Evolutionary conservation across 1,284 basidiomycete species (phyloP).

Genomic region (Omphalotus olearius): DNA sequence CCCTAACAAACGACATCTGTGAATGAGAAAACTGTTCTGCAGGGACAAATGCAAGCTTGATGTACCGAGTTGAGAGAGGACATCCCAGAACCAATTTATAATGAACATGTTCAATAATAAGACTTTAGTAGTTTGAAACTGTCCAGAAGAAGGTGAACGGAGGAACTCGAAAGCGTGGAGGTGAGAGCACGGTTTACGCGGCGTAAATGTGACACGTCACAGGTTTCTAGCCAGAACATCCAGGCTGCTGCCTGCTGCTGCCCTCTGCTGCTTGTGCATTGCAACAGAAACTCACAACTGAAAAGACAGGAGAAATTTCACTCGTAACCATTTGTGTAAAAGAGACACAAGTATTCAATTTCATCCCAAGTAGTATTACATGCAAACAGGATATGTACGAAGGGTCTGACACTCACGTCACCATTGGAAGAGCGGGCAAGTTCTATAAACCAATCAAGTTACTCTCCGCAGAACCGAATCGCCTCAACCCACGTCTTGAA

Average conservation of each 20-base stretch:
- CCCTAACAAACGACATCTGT: conserved; percentile 45
- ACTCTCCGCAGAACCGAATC: conserved; percentile 73
- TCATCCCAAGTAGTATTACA: no score
- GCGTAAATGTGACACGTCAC: conserved; percentile 4
- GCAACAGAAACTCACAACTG: neutral
- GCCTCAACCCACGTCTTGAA: conserved; percentile 50
- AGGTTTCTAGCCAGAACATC: neutral
- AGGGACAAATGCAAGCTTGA: neutral
- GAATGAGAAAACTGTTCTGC: neutral
- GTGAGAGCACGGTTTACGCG: conserved; percentile 8
- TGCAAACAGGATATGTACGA: conserved; percentile 40
- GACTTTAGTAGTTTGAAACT: conserved; percentile 3
- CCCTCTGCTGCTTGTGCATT: neutral
- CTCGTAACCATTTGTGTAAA: no score
- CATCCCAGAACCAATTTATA: conserved; percentile 93
- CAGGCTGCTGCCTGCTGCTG: no score
- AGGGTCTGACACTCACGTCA: conserved; percentile 73
- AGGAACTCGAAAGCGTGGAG: neutral
- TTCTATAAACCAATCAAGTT: conserved; percentile 53
- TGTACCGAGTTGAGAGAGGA: conserved; percentile 87
- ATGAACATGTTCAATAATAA: conserved; percentile 64
- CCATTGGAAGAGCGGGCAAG: conserved; percentile 47
- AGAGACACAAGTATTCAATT: no score
- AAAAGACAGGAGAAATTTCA: neutral
- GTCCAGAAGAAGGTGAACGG: conserved; percentile 18